Percentiles rank a stretch among this genome's conserved stretches.
Conservation (phyloP, 768 basidiomycete genomes). For the Agaricus sinodeliciosus region DNA sequence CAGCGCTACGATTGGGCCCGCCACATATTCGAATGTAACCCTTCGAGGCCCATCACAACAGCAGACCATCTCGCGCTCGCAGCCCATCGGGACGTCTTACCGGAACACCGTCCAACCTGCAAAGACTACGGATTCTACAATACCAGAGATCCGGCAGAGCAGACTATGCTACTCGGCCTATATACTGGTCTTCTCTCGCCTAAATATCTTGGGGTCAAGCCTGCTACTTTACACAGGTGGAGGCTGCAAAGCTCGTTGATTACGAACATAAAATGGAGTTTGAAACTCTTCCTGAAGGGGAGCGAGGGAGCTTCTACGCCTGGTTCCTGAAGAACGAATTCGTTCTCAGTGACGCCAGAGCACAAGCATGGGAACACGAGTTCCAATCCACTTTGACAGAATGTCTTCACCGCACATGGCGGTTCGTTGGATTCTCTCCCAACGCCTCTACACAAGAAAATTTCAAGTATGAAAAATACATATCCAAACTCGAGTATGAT, state of each 20-base stretch:
- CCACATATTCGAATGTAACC: slow-evolving; percentile 28
- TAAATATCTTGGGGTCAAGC: slow-evolving; percentile 11
- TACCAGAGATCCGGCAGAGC: slow-evolving; percentile 8
- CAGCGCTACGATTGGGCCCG: slow-evolving; percentile 23
- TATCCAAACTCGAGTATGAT: neutral
- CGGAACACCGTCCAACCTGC: slow-evolving; percentile 24
- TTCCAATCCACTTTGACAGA: neutral
- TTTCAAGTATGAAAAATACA: neutral
- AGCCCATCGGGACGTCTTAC: slow-evolving; percentile 18
- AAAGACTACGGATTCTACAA: slow-evolving; percentile 29
- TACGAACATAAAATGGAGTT: slow-evolving; percentile 26
- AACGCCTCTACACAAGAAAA: neutral
- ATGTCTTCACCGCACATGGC: neutral
- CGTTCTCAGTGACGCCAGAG: slow-evolving; percentile 16
- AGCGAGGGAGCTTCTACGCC: slow-evolving; percentile 24
- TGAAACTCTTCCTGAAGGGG: slow-evolving; percentile 16
- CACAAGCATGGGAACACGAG: neutral
- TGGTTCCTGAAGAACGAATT: slow-evolving; percentile 31
- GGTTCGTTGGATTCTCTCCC: neutral
- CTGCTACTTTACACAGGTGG: slow-evolving; percentile 27
- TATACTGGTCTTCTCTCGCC: slow-evolving; percentile 23
- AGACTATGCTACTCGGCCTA: slow-evolving; percentile 23
- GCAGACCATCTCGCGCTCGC: slow-evolving; percentile 27
- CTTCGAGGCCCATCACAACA: slow-evolving; percentile 19
- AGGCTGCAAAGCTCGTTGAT: slow-evolving; percentile 22